Percentiles rank a stretch among this genome's conserved stretches.
Evolutionary conservation across 306 rosid species (phyloP).

Genomic region (Elaeagnus macrophylla): DNA sequence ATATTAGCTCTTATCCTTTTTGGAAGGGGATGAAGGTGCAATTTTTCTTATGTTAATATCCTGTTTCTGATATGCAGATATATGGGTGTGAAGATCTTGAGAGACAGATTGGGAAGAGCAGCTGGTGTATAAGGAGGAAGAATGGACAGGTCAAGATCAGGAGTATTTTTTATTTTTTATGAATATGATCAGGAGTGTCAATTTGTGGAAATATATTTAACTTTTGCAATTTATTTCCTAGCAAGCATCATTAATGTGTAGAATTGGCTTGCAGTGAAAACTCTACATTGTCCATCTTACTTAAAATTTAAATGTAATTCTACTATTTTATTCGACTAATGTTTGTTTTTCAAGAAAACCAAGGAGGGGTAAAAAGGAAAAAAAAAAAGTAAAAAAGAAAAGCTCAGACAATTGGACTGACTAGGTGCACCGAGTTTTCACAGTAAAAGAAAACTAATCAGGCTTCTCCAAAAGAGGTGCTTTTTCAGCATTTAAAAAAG

Average conservation of each 20-base stretch:
- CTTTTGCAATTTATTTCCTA: conserved; percentile 7
- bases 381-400: too few species aligned
- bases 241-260: conserved; percentile 27
- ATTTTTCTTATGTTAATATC: neutral
- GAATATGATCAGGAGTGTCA: neutral
- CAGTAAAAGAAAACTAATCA: too few species aligned
- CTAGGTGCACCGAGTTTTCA: too few species aligned
- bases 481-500: too few species aligned
- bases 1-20: neutral
- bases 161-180: too few species aligned
- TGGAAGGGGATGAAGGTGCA: neutral
- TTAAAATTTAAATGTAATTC: neutral
- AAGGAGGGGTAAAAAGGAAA: too few species aligned
- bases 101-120: conserved; percentile 53
- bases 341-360: too few species aligned
- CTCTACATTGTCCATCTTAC: neutral
- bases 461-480: too few species aligned
- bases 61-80: conserved; percentile 46
- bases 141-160: too few species aligned
- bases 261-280: conserved; percentile 10
- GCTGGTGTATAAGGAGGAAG: conserved; percentile 43
- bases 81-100: conserved; percentile 82
- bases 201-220: conserved; percentile 13
- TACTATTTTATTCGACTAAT: conserved; percentile 6
- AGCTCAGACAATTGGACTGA: too few species aligned